These are phyloP conservation scores for Globisporangium viniferum DNA, from an alignment of 352 stramenopile genomes.

Conservation along the genomic window DNA sequence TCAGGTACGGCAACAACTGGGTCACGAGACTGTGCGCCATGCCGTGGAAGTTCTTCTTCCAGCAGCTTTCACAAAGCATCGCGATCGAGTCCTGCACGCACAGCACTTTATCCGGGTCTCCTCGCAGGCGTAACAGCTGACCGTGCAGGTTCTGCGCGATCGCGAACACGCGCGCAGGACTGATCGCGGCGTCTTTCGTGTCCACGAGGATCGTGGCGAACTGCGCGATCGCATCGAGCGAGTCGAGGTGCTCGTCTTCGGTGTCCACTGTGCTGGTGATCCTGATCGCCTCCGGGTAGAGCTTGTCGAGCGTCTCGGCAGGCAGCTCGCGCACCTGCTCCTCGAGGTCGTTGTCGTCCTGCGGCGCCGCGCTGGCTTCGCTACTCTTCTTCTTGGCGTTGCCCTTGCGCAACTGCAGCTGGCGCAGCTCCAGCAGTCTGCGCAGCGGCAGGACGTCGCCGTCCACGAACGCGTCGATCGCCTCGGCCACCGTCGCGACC, in stretches of 20 bases:
- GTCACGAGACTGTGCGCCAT: conserved; percentile 70
- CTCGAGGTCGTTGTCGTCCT: conserved; percentile 26
- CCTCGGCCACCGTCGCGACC: conserved; percentile 29
- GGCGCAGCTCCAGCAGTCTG: conserved; percentile 32
- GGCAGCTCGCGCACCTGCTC: conserved; percentile 59
- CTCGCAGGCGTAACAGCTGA: conserved; percentile 50
- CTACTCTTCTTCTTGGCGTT: conserved; percentile 21
- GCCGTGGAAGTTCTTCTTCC: conserved; percentile 60
- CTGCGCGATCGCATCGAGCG: conserved; percentile 42
- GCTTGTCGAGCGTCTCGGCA: conserved; percentile 36
- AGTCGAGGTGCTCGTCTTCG: conserved; percentile 28
- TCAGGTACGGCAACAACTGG: conserved; percentile 80
- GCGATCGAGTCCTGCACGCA: conserved; percentile 68
- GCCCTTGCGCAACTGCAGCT: conserved; percentile 26
- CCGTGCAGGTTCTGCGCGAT: conserved; percentile 67
- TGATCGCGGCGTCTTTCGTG: conserved; percentile 41
- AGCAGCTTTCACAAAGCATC: conserved; percentile 70
- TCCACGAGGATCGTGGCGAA: conserved; percentile 64
- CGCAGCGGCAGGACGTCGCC: conserved; percentile 34
- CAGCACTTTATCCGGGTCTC: conserved; percentile 36
- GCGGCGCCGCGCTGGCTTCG: conserved; percentile 14
- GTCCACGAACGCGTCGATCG: conserved; percentile 36
- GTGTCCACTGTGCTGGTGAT: conserved; percentile 14
- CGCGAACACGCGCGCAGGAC: conserved; percentile 54
- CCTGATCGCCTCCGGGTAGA: conserved; percentile 45